Conservation (phyloP, 2,329 filamentous ascomycete species). For the Phoma sp. region DNA sequence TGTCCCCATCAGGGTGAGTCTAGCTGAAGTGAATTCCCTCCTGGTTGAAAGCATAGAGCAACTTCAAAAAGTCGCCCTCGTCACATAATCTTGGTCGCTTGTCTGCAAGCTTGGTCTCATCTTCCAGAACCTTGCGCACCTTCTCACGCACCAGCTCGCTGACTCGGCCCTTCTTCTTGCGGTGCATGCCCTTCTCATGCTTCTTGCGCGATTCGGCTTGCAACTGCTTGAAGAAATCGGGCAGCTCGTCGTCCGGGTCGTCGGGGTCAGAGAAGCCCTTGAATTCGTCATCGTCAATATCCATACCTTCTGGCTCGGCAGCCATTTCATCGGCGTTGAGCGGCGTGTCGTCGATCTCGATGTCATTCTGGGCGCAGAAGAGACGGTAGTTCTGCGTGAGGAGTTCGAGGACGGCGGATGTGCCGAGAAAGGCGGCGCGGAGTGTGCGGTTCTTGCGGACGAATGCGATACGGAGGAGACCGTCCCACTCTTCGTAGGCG, state of each 20-base stretch:
- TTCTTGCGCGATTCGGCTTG: constrained; percentile 44
- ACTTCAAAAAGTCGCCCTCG: constrained; percentile 86
- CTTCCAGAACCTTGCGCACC: constrained; percentile 82
- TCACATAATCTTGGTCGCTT: constrained; percentile 86
- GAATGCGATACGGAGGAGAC: constrained; percentile 82
- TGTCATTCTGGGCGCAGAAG: constrained; percentile 87
- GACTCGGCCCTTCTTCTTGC: constrained; percentile 74
- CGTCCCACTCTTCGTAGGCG: constrained; percentile 94
- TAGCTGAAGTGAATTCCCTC: constrained; percentile 91
- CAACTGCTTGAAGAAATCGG: constrained; percentile 81
- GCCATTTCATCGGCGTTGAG: constrained; percentile 35
- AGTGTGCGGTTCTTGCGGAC: constrained; percentile 91
- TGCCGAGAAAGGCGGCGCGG: constrained; percentile 80
- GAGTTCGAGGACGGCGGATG: constrained; percentile 80
- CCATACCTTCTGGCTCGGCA: constrained; percentile 53
- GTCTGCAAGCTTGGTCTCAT: constrained; percentile 79
- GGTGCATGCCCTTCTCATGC: constrained; percentile 37
- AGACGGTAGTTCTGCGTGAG: constrained; percentile 88
- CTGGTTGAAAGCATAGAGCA: constrained; percentile 85
- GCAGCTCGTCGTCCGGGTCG: constrained; percentile 73
- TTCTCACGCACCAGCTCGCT: constrained; percentile 85
- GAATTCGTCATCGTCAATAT: constrained; percentile 60
- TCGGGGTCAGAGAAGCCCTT: constrained; percentile 62
- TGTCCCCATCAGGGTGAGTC: not conserved
- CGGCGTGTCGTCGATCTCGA: constrained; percentile 72